A percentile compares a stretch with the other conserved stretches of the same genome.
phyloP scores from a whole-genome alignment of 495 filamentous ascomycete species.

The Xylaria scruposa region DNA sequence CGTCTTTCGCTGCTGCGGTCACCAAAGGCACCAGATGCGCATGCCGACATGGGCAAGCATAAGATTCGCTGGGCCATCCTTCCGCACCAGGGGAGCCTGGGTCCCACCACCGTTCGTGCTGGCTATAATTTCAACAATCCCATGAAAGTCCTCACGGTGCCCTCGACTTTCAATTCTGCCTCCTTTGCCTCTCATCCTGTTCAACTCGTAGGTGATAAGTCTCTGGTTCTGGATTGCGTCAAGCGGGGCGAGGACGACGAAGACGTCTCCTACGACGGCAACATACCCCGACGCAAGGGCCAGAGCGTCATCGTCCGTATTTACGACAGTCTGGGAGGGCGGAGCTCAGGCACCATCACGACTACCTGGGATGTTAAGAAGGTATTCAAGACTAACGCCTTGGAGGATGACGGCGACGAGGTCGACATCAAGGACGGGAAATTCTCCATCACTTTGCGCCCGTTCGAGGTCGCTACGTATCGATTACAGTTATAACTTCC shows the following conservation, averaged over 20 bases:
- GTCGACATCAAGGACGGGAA: constrained; percentile 55
- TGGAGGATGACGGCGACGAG: constrained; percentile 75
- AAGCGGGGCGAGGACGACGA: constrained; percentile 97
- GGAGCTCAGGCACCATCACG: constrained; percentile 68
- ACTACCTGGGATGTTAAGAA: constrained; percentile 73
- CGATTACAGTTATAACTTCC: constrained; percentile 68
- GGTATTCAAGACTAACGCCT: constrained; percentile 79
- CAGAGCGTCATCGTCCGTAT: constrained; percentile 80
- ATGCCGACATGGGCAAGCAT: constrained; percentile 96
- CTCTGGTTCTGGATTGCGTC: constrained; percentile 79
- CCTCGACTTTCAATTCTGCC: constrained; percentile 41
- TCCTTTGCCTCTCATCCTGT: constrained; percentile 55
- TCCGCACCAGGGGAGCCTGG: constrained; percentile 77
- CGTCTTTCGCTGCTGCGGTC: constrained; percentile 85
- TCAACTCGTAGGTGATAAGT: constrained; percentile 60
- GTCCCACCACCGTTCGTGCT: constrained; percentile 75
- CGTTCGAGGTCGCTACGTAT: constrained; percentile 92
- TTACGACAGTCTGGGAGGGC: constrained; percentile 92
- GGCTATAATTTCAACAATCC: constrained; percentile 92
- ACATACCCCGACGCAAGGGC: constrained; percentile 71
- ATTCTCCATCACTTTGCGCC: constrained; percentile 71
- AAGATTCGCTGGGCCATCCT: constrained; percentile 89
- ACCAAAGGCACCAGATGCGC: constrained; percentile 94
- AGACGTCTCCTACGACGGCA: constrained; percentile 74
- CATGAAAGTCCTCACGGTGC: constrained; percentile 57